Evolutionary conservation across 768 basidiomycete genomes (phyloP), one percentile per base, ranked within the genome.

Genomic region (Auriscalpium orientale): DNA sequence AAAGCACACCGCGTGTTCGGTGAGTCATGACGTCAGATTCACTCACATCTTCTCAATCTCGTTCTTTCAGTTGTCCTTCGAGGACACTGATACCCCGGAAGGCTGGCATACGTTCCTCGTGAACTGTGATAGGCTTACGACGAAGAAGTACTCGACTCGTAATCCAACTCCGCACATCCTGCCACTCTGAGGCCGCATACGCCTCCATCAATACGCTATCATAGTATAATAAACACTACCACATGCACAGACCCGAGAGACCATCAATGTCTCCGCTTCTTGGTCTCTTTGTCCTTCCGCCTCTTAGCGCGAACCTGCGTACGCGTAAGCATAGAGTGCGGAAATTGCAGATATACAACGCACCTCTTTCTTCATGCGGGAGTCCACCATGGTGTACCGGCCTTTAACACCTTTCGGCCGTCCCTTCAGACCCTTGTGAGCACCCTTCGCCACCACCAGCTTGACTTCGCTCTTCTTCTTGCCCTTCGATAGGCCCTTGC

Each of bases 331-430:
- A 54, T 37, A 12, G 48, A 51, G 44, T 38, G 51, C 13, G 4
- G 45, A 28, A 56, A 49, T 49, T 55, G 45, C 53, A 49, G 7
- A 46, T 43, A 44, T 47, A 59, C 21, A 46, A 69, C 79, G 37
- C 45, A 89, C 90, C 81, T 93, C 91, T 80, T 95, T 97, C 71
- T 80, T 90, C 88, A 94, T 93, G 62, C 95, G 77, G 4, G 91
- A 74, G 71, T 97, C 95, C 1, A 95, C 92, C 91, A 97, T 97
- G 40, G 85, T 75, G 71, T 97, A 98, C 49, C 89, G 81, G 35
- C 95, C 97, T 73, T 97, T 98, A 57, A 98, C 86, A 59, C 97
- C 97, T 68, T 88, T 95, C 28, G 97, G 95, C 51, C 97, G 73
- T 15, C 95, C 97, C 73, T 93, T 89, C 56, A 95, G 67, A 47